A percentile compares a stretch with the other conserved stretches of the same genome.
Evolutionary conservation across 2,329 filamentous ascomycete genomes (phyloP).

Genomic region (Aspergillus sp.): DNA sequence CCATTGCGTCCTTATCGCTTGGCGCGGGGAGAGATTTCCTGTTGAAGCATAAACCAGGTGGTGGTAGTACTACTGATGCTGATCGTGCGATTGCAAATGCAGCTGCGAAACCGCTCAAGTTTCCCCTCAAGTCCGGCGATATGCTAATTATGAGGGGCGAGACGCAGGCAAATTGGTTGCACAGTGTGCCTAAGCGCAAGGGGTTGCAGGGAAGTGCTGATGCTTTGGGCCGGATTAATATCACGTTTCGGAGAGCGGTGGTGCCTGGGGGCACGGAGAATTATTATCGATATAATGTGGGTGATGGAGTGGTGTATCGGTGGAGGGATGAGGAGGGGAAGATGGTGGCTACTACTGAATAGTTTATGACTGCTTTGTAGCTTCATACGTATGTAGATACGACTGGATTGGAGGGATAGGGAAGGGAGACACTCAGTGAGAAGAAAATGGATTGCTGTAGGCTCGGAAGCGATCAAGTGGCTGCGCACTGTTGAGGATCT

Average conservation of each 20-base stretch:
- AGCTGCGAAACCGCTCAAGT: conserved; percentile 50
- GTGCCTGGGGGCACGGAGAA: conserved; percentile 74
- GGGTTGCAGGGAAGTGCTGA: conserved; percentile 54
- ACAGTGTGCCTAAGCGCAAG: conserved; percentile 74
- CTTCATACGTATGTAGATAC: too few relatives aligned
- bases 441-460: conserved; percentile 15
- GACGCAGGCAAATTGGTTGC: conserved; percentile 77
- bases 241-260: conserved; percentile 74
- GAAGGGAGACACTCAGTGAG: background rate
- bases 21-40: conserved; percentile 74
- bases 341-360: conserved; percentile 21
- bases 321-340: conserved; percentile 58
- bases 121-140: conserved; percentile 66
- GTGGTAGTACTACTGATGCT: conserved; percentile 35
- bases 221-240: conserved; percentile 70
- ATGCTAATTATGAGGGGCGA: conserved; percentile 76
- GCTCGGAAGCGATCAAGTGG: conserved; percentile 13
- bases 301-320: conserved; percentile 65
- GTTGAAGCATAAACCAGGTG: conserved; percentile 72
- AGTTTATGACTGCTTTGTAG: background rate
- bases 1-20: conserved; percentile 74
- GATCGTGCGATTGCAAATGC: conserved; percentile 12
- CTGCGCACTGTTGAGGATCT: conserved; percentile 34
- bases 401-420: background rate
- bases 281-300: conserved; percentile 83